These are phyloP conservation scores for Pilasporangium apinafurcum DNA, from an alignment of 352 stramenopile species.

Conservation along the genomic window DNA sequence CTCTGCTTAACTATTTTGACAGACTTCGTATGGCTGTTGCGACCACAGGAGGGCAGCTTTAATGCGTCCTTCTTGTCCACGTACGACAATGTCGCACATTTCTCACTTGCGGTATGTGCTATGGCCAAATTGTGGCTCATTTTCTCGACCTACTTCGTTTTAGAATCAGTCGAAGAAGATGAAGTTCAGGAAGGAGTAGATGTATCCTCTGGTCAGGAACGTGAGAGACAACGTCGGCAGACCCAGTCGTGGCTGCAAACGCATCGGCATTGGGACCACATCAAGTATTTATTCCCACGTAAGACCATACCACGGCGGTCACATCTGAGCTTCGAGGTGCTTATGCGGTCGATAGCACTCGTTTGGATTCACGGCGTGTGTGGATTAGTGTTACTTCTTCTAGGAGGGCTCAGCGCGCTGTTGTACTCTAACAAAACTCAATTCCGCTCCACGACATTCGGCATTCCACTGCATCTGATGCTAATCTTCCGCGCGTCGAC, in stretches of 20 bases:
- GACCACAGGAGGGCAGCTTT: conserved; percentile 50
- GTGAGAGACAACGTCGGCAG: no score
- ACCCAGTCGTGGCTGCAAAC: no score
- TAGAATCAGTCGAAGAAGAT: conserved; percentile 30
- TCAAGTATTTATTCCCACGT: conserved; percentile 65
- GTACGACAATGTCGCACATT: conserved; percentile 35
- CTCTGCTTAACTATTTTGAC: conserved; percentile 33
- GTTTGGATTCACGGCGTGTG: conserved; percentile 68
- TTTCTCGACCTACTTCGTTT: conserved; percentile 60
- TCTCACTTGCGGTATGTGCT: conserved; percentile 39
- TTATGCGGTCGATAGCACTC: conserved; percentile 59
- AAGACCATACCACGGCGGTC: conserved; percentile 53
- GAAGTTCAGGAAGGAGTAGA: conserved; percentile 6
- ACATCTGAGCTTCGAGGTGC: conserved; percentile 61
- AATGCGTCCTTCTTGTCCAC: conserved; percentile 51
- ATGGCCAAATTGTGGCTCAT: conserved; percentile 62
- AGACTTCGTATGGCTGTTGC: conserved; percentile 65
- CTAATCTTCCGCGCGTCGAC: conserved; percentile 54
- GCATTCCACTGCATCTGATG: conserved; percentile 53
- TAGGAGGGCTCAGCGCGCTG: conserved; percentile 37
- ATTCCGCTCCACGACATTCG: conserved; percentile 40
- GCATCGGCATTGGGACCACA: conserved; percentile 36
- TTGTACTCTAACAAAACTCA: conserved; percentile 36
- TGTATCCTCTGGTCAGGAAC: neutral
- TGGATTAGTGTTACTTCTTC: conserved; percentile 36